Evolutionary conservation across 495 filamentous ascomycete genomes (phyloP).

Genomic region (Hyaloscypha variabilis): DNA sequence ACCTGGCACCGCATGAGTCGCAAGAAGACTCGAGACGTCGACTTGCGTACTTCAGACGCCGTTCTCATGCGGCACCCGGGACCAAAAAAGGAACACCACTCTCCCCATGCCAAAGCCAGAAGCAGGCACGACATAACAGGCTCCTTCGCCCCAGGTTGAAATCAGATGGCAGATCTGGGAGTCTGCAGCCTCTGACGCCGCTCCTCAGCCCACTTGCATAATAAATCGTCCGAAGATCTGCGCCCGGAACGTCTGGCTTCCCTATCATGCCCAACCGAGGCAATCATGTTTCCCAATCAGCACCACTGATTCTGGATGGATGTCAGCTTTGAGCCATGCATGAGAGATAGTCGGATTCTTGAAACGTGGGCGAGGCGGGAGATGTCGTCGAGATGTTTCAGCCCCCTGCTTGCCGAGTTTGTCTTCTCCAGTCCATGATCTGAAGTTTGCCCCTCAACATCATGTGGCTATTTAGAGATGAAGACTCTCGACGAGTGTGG

Average conservation of each 20-base stretch:
- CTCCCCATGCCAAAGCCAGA: background rate
- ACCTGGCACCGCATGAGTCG: background rate
- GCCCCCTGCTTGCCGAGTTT: background rate
- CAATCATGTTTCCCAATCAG: background rate
- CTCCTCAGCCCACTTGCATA: background rate
- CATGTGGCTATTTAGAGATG: background rate
- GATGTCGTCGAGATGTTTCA: background rate
- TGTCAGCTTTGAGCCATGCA: background rate
- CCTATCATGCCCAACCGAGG: background rate
- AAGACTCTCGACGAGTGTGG: background rate
- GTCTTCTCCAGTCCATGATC: background rate
- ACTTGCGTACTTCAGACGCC: background rate
- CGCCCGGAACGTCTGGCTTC: background rate
- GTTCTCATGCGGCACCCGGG: background rate
- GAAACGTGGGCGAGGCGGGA: background rate
- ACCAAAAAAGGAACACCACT: background rate
- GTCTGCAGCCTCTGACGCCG: background rate
- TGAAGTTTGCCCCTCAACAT: background rate
- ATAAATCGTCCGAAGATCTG: background rate
- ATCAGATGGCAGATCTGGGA: background rate
- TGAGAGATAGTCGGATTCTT: background rate
- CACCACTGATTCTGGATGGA: background rate
- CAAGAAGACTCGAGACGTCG: background rate
- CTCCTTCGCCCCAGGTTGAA: background rate
- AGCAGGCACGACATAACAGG: background rate